Evolutionary conservation across 2,329 filamentous ascomycete genomes (phyloP), one percentile per base, ranked within the genome.

Genomic region (Alternaria sp.): DNA sequence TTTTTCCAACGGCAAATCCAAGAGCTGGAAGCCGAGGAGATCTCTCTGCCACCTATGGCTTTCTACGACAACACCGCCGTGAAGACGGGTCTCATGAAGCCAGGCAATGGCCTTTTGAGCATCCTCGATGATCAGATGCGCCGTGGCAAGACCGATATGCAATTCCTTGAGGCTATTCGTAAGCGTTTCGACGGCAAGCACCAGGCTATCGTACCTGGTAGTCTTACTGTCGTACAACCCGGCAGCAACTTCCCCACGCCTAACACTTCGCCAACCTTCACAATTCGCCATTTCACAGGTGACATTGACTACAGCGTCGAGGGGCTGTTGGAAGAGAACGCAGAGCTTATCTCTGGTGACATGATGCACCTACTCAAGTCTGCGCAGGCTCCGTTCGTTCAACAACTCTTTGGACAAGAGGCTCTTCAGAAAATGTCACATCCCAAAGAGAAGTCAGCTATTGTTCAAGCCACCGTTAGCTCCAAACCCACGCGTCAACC

Each of bases 1-100:
- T 98, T 99, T 81, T 99, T 98, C 77, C 94, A 97, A 74, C 89
- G 90, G 68, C 96, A 95, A 78, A 93, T 94, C 0, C 94, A 98
- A 64, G 88, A 96, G 81, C 85, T 99, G 22, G 95, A 99, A 75
- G 93, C 90, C 1, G 95, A 99, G 77, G 95, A 99, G 76, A 92
- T 99, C 36, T 88, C 85, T 32, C 92, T 99, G 3, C 87, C 94
- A 2, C 90, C 94, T 0, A 97, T 94, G 0, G 97, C 93, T 81
- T 99, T 98, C 79, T 99, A 97, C 70, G 95, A 99, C 79, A 99
- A 98, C 78, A 93, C 92, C 0, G 95, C 98, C 77, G 93, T 94
- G 9, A 93, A 97, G 62, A 93, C 91, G 72, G 94, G 93, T 12
- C 85, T 99, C 32, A 83, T 99, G 56, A 99, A 98, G 81, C 86